phyloP scores from a whole-genome alignment of 2,329 filamentous ascomycete genomes.

The Botryotinia calthae region DNA sequence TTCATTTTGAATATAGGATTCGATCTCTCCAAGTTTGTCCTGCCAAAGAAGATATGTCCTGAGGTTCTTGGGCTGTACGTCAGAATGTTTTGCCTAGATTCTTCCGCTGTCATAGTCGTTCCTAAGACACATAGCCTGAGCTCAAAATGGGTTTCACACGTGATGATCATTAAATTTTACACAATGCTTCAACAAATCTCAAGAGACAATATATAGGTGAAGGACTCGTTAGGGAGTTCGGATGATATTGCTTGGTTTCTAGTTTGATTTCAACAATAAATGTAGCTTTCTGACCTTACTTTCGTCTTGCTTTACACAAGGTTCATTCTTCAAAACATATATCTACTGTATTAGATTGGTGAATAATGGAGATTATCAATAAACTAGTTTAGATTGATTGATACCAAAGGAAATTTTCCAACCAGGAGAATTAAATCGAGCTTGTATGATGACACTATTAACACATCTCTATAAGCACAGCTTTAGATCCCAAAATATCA shows the following conservation, averaged over 20 bases:
- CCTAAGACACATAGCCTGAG: background rate
- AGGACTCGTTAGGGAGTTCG: background rate
- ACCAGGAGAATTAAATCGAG: too few relatives aligned
- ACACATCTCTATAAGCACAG: too few relatives aligned
- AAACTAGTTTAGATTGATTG: too few relatives aligned
- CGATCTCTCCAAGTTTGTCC: background rate
- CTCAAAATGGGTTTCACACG: too few relatives aligned
- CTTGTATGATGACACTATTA: too few relatives aligned
- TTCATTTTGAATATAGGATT: too few relatives aligned
- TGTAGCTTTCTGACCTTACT: background rate
- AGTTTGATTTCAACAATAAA: background rate
- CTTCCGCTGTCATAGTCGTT: background rate
- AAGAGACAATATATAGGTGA: background rate
- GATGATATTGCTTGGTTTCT: background rate
- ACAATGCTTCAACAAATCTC: background rate
- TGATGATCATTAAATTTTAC: fast-evolving
- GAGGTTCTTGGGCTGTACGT: background rate
- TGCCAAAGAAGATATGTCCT: background rate
- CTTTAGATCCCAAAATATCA: background rate
- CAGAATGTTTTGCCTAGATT: background rate
- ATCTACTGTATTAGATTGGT: background rate
- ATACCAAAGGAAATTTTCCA: too few relatives aligned
- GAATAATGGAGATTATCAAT: background rate
- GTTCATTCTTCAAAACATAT: background rate
- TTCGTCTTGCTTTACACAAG: background rate